Base-by-base conservation (phyloP, 768 basidiomycete genomes). In the Panellus pusillus region DNA sequence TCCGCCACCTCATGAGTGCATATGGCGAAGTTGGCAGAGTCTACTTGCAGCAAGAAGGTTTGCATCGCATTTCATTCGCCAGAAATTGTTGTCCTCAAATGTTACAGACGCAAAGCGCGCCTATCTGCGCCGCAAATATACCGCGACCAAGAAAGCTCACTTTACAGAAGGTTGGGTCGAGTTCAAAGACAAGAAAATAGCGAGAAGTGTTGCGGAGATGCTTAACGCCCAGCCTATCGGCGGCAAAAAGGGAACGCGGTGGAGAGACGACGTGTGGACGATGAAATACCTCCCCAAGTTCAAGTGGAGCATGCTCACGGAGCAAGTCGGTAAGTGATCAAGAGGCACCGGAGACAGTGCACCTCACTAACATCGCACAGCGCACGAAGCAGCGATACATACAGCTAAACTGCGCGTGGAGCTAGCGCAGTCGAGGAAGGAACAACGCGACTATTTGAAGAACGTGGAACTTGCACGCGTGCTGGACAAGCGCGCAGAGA, bases 151-250 rank as follows among this genome's bases (percentile, higher is more conserved):
- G 68, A 91, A 91, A 60, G 77, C 86, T 11, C 91, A 94, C 63
- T 98, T 88, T 66, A 89, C 89, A 0, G 97, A 99, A 68, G 97
- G 97, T 29, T 99, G 97, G 97, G 88, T 98, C 38, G 97, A 99
- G 70, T 98, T 98, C 74, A 86, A 88, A 60, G 90, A 98, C 72
- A 98, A 98, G 71, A 85, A 82, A 43, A 76, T 98, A 40, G 97
- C 94, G 0, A 82, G 94, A 17, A 85, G 84, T 36, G 87, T 95
- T 9, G 96, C 96, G 8, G 91, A 84, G 51, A 93, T 98, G 92
- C 75, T 99, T 60, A 99, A 99, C 66, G 97, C 95, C 1, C 87
- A 94, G 64, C 82, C 93, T 1, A 94, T 99, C 55, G 97, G 96
- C 27, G 93, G 93, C 2, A 95, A 93, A 75, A 93, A 93, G 68